Evolutionary conservation across 2,329 filamentous ascomycete species (phyloP).

Genomic region (Didymella pomorum): DNA sequence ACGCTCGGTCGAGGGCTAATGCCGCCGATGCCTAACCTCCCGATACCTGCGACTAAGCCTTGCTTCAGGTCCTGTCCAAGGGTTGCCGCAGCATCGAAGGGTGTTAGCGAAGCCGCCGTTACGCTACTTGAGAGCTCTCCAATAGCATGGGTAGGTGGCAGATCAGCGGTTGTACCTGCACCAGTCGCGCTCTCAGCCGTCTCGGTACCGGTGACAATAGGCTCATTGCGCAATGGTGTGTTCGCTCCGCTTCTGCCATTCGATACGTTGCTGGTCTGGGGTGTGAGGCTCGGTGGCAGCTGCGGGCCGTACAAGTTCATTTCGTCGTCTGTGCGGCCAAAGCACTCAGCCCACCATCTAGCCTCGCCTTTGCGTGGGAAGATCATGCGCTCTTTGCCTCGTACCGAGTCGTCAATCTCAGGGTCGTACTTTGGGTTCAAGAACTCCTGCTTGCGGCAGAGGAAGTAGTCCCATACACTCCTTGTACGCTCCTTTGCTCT

Average conservation of each 20-base stretch:
- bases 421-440: conserved; percentile 81
- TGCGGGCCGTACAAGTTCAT: conserved; percentile 74
- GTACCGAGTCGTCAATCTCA: conserved; percentile 76
- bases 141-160: conserved; percentile 35
- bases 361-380: conserved; percentile 79
- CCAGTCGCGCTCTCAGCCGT: conserved; percentile 45
- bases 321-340: conserved; percentile 85
- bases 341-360: conserved; percentile 93
- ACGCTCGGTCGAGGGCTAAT: conserved; percentile 28
- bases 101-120: conserved; percentile 25
- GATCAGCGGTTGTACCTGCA: conserved; percentile 37
- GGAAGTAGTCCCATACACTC: conserved; percentile 96
- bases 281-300: conserved; percentile 34
- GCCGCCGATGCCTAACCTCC: conserved; percentile 38
- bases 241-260: conserved; percentile 39
- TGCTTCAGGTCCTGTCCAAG: conserved; percentile 42
- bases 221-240: conserved; percentile 40
- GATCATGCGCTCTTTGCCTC: conserved; percentile 82
- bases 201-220: conserved; percentile 48
- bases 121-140: conserved; percentile 23
- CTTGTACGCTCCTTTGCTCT: conserved; percentile 74
- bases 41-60: conserved; percentile 43
- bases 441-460: conserved; percentile 82
- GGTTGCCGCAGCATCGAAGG: conserved; percentile 39
- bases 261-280: conserved; percentile 38